Evolutionary conservation across 176 grass and related monocot species (phyloP).

Genomic region (Avena sativa): DNA sequence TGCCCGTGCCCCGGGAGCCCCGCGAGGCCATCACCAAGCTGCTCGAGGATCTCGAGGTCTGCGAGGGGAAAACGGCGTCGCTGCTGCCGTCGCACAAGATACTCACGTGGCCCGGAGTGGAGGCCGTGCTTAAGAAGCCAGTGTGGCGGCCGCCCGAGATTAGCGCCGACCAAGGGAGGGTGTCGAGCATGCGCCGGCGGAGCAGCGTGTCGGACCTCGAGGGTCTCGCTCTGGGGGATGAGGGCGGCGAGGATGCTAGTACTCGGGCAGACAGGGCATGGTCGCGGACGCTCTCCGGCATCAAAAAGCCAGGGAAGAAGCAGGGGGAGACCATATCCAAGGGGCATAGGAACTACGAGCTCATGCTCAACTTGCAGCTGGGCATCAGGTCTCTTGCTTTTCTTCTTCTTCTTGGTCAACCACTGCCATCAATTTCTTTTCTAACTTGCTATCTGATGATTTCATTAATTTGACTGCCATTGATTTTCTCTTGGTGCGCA

Average conservation of each 20-base stretch:
- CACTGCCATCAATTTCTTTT: not conserved
- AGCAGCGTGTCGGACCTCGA: conserved; percentile 54
- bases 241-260: conserved; percentile 19
- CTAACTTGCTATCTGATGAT: not conserved
- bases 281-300: conserved; percentile 22
- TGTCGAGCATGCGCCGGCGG: conserved; percentile 44
- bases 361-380: conserved; percentile 95
- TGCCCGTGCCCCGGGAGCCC: conserved; percentile 62
- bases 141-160: conserved; percentile 59
- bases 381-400: conserved; percentile 61
- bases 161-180: conserved; percentile 33
- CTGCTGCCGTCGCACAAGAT: conserved; percentile 85
- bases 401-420: not conserved
- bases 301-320: conserved; percentile 46
- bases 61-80: conserved; percentile 64
- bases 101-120: conserved; percentile 69
- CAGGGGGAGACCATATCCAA: conserved; percentile 90
- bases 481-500: conserved; percentile 31
- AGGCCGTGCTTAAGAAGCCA: conserved; percentile 55
- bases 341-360: conserved; percentile 89
- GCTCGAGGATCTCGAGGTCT: conserved; percentile 54
- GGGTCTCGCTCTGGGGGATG: conserved; percentile 20
- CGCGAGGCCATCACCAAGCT: conserved; percentile 52
- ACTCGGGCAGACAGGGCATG: conserved; percentile 30
- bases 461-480: not conserved